Conservation (phyloP, 371 early-diverging fungal genomes). For the Gilbertella persicaria region DNA sequence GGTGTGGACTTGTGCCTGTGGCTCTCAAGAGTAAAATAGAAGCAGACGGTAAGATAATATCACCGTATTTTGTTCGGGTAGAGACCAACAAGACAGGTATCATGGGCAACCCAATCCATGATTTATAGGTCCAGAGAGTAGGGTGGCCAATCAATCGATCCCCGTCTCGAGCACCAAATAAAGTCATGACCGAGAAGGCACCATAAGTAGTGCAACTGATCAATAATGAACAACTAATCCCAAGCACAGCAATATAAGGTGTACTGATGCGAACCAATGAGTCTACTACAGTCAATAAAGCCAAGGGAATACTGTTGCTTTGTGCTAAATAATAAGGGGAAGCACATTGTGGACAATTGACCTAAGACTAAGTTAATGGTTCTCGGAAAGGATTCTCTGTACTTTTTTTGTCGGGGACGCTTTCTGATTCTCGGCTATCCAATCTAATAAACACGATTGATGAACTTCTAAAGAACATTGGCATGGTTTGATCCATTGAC, state of each 20-base stretch:
- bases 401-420: slow-evolving; percentile 49
- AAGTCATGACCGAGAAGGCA: slow-evolving; percentile 68
- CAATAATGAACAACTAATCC: slow-evolving; percentile 60
- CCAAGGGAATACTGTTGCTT: slow-evolving; percentile 47
- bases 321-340: slow-evolving; percentile 65
- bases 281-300: slow-evolving; percentile 57
- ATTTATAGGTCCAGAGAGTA: slow-evolving; percentile 63
- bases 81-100: slow-evolving; percentile 65
- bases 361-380: slow-evolving; percentile 33
- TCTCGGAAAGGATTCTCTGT: not conserved
- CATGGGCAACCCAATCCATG: slow-evolving; percentile 68
- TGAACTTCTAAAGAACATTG: slow-evolving; percentile 73
- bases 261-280: slow-evolving; percentile 59
- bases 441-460: slow-evolving; percentile 73
- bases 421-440: slow-evolving; percentile 76
- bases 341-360: slow-evolving; percentile 78
- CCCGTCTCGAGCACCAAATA: slow-evolving; percentile 68
- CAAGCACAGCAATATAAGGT: slow-evolving; percentile 67
- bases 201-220: slow-evolving; percentile 68
- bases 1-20: slow-evolving; percentile 14
- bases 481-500: slow-evolving; percentile 75
- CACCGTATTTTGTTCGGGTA: slow-evolving; percentile 56
- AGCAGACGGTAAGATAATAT: slow-evolving; percentile 39
- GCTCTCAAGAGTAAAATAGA: slow-evolving; percentile 32
- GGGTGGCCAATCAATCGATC: slow-evolving; percentile 63